These are phyloP conservation scores for Skeletonema potamos DNA, from an alignment of 108 stramenopile genomes.

Conservation along the genomic window DNA sequence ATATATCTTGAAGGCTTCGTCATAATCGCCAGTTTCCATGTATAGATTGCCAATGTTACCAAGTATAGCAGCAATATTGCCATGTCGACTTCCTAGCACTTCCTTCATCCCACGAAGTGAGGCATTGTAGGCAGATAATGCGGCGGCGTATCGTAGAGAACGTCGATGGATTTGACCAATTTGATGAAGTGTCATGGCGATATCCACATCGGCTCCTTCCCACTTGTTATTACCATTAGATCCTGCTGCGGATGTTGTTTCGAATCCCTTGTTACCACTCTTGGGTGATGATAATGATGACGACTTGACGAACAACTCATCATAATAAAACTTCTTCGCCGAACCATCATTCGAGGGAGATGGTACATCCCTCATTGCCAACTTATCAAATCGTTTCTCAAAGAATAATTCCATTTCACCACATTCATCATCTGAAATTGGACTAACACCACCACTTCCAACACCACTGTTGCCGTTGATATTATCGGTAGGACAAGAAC, in stretches of 20 bases:
- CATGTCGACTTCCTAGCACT: constrained; percentile 67
- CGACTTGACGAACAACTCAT: constrained; percentile 51
- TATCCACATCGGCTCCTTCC: constrained; percentile 62
- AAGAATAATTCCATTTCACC: constrained; percentile 69
- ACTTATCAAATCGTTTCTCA: constrained; percentile 42
- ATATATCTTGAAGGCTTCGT: constrained; percentile 78
- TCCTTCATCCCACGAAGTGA: constrained; percentile 83
- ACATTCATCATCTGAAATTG: constrained; percentile 24
- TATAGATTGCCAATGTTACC: constrained; percentile 87
- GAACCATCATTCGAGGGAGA: constrained; percentile 4
- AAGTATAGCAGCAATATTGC: constrained; percentile 78
- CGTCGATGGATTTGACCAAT: constrained; percentile 75
- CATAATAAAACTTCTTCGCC: constrained; percentile 50
- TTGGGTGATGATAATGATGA: background rate
- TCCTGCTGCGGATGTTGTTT: background rate
- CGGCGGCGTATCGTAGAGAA: constrained; percentile 53
- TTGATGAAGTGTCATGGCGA: constrained; percentile 81
- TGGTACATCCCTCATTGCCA: constrained; percentile 11
- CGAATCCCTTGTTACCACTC: background rate
- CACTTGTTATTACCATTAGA: background rate
- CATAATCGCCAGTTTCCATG: constrained; percentile 84
- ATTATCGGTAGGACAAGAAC: too few relatives aligned
- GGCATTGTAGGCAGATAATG: constrained; percentile 72
- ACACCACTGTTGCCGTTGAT: background rate
- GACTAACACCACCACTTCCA: background rate